Evolutionary conservation across 2,329 filamentous ascomycete genomes (phyloP).

Genomic region (Fusarium brevicatenulatum): DNA sequence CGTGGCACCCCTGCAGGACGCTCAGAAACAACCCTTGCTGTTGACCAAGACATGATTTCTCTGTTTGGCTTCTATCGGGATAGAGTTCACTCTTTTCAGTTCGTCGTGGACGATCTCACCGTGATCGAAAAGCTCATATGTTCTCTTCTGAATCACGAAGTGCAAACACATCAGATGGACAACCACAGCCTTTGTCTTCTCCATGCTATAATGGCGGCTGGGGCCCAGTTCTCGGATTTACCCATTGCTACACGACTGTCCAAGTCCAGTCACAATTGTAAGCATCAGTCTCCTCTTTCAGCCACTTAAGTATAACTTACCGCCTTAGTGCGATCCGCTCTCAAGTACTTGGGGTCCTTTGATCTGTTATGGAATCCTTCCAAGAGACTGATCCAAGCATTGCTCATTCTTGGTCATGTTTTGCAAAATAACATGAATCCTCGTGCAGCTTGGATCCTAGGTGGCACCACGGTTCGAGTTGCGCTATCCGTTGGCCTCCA

Average conservation of each 20-base stretch:
- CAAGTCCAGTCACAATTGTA: conserved; percentile 15
- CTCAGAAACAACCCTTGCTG: background rate
- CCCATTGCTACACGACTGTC: background rate
- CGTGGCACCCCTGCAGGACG: background rate
- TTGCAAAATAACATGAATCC: conserved; percentile 37
- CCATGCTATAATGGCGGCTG: conserved; percentile 34
- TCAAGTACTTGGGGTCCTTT: conserved; percentile 11
- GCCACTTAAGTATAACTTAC: background rate
- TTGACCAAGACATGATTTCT: conserved; percentile 23
- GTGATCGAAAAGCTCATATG: conserved; percentile 26
- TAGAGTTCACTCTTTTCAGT: conserved; percentile 29
- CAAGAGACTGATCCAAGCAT: conserved; percentile 21
- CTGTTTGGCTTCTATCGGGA: conserved; percentile 28
- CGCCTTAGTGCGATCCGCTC: background rate
- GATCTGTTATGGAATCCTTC: conserved; percentile 27
- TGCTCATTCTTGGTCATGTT: conserved; percentile 32
- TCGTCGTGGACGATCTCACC: conserved; percentile 13
- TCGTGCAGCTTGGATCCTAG: conserved; percentile 32
- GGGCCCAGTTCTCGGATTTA: conserved; percentile 35
- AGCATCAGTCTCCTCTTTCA: background rate
- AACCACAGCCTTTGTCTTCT: conserved; percentile 23
- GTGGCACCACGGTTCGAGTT: conserved; percentile 28
- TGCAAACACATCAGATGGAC: background rate
- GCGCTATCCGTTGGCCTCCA: conserved; percentile 32
- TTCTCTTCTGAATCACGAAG: background rate